Evolutionary conservation across 2,329 filamentous ascomycete species (phyloP).

Genomic region (Phyllachora maydis): DNA sequence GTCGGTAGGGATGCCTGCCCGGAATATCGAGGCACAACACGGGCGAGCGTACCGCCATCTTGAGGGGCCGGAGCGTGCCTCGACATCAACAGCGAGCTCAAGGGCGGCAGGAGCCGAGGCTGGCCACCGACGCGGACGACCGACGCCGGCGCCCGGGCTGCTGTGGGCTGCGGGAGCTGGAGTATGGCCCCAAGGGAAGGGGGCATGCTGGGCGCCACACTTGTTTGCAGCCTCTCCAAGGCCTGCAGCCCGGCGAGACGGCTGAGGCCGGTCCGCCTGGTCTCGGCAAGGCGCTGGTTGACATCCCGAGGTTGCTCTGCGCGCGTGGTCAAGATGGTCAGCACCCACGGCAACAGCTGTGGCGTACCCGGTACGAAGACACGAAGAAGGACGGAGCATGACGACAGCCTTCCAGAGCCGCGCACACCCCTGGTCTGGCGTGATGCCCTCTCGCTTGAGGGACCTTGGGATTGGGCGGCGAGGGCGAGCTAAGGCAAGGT

Average conservation of each 20-base stretch:
- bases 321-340: no score
- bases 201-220: slow-evolving; percentile 30
- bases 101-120: slow-evolving; percentile 38
- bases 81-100: slow-evolving; percentile 28
- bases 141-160: slow-evolving; percentile 13
- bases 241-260: slow-evolving; percentile 3
- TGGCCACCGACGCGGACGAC: slow-evolving; percentile 25
- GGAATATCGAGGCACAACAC: slow-evolving; percentile 2
- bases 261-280: slow-evolving; percentile 24
- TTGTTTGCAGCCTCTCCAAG: slow-evolving; percentile 4
- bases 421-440: no score
- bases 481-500: no score
- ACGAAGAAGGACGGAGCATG: no score
- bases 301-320: no score
- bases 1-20: slow-evolving; percentile 24
- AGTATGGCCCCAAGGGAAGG: slow-evolving; percentile 37
- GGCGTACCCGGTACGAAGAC: no score
- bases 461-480: no score
- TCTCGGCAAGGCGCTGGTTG: slow-evolving; percentile 36
- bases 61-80: slow-evolving; percentile 7
- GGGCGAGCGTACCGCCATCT: neutral
- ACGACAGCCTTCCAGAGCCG: no score
- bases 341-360: no score
- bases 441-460: no score
- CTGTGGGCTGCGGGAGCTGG: slow-evolving; percentile 28